These are phyloP conservation scores for Leucocoprinus birnbaumii DNA, from an alignment of 768 basidiomycete species.

Conservation along the genomic window DNA sequence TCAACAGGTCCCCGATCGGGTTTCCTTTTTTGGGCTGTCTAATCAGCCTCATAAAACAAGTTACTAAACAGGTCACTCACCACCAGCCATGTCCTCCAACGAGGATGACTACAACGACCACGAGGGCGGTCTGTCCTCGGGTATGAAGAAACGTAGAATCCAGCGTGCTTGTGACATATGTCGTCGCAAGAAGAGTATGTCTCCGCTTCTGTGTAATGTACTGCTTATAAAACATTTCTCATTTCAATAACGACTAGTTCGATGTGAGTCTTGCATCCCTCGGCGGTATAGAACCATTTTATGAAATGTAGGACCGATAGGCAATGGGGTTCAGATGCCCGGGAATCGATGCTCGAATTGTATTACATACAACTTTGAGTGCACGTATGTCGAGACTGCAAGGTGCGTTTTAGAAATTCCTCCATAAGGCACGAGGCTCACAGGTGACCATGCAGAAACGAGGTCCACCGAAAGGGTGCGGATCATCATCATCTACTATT, in stretches of 20 bases:
- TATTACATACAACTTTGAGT: constrained; percentile 57
- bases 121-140: constrained; percentile 30
- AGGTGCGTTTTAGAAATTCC: constrained; percentile 40
- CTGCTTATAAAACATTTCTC: neutral
- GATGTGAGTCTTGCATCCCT: constrained; percentile 45
- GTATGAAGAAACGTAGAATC: constrained; percentile 65
- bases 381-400: constrained; percentile 68
- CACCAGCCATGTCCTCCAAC: constrained; percentile 52
- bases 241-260: constrained; percentile 37
- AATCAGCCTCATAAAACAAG: constrained; percentile 2
- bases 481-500: neutral
- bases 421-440: constrained; percentile 15
- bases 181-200: constrained; percentile 77
- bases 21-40: neutral
- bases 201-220: neutral
- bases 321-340: constrained; percentile 72
- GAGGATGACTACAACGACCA: constrained; percentile 59
- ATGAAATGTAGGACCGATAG: constrained; percentile 23
- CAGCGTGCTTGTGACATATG: constrained; percentile 84
- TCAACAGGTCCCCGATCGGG: neutral
- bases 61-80: neutral
- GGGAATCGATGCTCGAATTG: constrained; percentile 69
- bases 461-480: constrained; percentile 61
- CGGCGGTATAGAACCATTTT: neutral
- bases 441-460: constrained; percentile 37